A percentile compares a stretch with the other conserved stretches of the same genome.
phyloP scores from a whole-genome alignment of 108 stramenopile species.

The Epipyxis sp. region DNA sequence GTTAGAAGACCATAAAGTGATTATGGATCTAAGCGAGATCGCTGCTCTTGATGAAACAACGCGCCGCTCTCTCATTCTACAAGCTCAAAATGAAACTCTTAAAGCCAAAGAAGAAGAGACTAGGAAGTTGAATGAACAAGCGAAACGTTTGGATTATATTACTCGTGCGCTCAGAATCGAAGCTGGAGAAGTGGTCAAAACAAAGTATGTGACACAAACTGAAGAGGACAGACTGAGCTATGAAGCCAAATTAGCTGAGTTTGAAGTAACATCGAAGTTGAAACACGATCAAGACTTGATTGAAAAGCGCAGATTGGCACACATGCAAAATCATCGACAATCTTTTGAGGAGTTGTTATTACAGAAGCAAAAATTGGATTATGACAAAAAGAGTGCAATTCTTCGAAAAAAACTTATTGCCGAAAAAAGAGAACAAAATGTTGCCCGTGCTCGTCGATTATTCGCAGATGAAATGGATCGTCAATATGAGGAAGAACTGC shows the following conservation, averaged over 20 bases:
- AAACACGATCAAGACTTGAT: not conserved
- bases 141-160: slow-evolving; percentile 79
- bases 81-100: slow-evolving; percentile 73
- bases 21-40: slow-evolving; percentile 59
- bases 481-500: not conserved
- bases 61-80: slow-evolving; percentile 47
- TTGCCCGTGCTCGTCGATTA: slow-evolving; percentile 34
- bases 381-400: not conserved
- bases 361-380: not conserved
- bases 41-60: slow-evolving; percentile 45
- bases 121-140: slow-evolving; percentile 71
- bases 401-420: slow-evolving; percentile 23
- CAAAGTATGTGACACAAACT: slow-evolving; percentile 32
- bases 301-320: slow-evolving; percentile 17
- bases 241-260: not conserved
- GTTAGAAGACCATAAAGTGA: slow-evolving; percentile 44
- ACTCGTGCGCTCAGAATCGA: slow-evolving; percentile 90
- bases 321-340: not conserved
- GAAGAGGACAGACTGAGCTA: not conserved
- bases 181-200: slow-evolving; percentile 70
- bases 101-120: slow-evolving; percentile 86
- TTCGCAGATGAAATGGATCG: slow-evolving; percentile 10
- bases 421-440: slow-evolving; percentile 35
- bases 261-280: not conserved
- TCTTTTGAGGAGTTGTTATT: slow-evolving; percentile 17